Percentiles rank a stretch among this genome's conserved stretches.
Evolutionary conservation across 2,329 filamentous ascomycete species (phyloP).

Genomic region (Peltaster fructicola): DNA sequence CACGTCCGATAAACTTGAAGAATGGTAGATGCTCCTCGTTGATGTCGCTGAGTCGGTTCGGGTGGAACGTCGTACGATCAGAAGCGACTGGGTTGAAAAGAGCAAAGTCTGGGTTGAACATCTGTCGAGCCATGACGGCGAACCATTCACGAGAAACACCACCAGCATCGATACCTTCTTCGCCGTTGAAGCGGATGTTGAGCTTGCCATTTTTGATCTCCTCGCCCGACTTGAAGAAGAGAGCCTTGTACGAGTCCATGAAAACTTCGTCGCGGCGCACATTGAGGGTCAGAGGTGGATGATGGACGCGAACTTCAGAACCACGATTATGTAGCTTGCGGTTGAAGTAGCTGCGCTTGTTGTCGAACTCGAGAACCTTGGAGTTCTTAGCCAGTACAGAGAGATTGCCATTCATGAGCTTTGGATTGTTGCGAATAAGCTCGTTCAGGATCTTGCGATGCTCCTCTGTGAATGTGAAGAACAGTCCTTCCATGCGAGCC

Average conservation of each 20-base stretch:
- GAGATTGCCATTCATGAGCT: conserved; percentile 97
- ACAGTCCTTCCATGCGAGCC: conserved; percentile 67
- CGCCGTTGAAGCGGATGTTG: conserved; percentile 90
- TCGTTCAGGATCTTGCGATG: conserved; percentile 97
- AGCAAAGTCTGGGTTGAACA: conserved; percentile 98
- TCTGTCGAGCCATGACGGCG: conserved; percentile 87
- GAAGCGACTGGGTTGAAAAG: conserved; percentile 93
- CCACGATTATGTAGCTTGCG: conserved; percentile 69
- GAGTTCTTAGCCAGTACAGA: conserved; percentile 93
- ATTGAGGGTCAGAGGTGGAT: conserved; percentile 65
- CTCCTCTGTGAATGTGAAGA: conserved; percentile 95
- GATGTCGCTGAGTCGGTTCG: conserved; percentile 82
- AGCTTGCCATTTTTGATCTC: conserved; percentile 99
- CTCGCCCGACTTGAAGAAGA: conserved; percentile 90
- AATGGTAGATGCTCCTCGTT: conserved; percentile 93
- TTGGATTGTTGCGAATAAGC: conserved; percentile 88
- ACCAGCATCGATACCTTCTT: conserved; percentile 94
- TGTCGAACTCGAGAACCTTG: conserved; percentile 97
- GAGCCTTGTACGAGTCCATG: conserved; percentile 93
- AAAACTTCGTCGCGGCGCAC: conserved; percentile 92
- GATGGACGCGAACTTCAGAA: conserved; percentile 51
- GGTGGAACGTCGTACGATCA: conserved; percentile 95
- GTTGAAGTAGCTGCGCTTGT: conserved; percentile 98
- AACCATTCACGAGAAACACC: conserved; percentile 99
- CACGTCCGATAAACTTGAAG: conserved; percentile 98